phyloP scores from a whole-genome alignment of 2,329 filamentous ascomycete species.

The Colletotrichum camelliae region DNA sequence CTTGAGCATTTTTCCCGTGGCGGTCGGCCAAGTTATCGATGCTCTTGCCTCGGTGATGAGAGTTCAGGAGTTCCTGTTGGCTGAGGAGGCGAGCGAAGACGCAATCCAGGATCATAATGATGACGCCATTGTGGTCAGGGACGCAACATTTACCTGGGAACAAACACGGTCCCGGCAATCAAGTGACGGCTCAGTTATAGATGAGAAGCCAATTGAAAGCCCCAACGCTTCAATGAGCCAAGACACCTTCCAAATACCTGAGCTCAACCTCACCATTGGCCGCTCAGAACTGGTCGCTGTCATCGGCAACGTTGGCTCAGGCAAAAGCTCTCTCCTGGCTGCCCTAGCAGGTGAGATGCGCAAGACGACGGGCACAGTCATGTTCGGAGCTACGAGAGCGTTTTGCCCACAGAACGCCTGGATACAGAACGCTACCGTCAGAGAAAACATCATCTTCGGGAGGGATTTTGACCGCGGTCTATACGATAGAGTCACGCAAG shows the following conservation, averaged over 20 bases:
- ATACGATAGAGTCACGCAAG: conserved; percentile 81
- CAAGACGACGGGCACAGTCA: conserved; percentile 74
- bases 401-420: conserved; percentile 97
- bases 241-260: conserved; percentile 74
- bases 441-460: conserved; percentile 89
- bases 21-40: conserved; percentile 88
- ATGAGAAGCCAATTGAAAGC: conserved; percentile 45
- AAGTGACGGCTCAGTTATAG: conserved; percentile 41
- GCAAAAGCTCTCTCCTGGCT: conserved; percentile 87
- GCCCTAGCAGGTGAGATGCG: conserved; percentile 94
- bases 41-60: conserved; percentile 83
- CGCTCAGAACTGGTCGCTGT: conserved; percentile 80
- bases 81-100: conserved; percentile 84
- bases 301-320: conserved; percentile 84
- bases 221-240: neutral
- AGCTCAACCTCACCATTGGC: conserved; percentile 70
- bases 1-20: conserved; percentile 84
- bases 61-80: conserved; percentile 85
- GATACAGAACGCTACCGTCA: conserved; percentile 90
- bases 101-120: conserved; percentile 60
- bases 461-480: conserved; percentile 75
- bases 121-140: conserved; percentile 72
- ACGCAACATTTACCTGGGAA: conserved; percentile 90
- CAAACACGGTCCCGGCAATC: conserved; percentile 33
- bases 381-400: conserved; percentile 78